phyloP scores from a whole-genome alignment of 2,329 filamentous ascomycete species.

The Alternaria burnsii region DNA sequence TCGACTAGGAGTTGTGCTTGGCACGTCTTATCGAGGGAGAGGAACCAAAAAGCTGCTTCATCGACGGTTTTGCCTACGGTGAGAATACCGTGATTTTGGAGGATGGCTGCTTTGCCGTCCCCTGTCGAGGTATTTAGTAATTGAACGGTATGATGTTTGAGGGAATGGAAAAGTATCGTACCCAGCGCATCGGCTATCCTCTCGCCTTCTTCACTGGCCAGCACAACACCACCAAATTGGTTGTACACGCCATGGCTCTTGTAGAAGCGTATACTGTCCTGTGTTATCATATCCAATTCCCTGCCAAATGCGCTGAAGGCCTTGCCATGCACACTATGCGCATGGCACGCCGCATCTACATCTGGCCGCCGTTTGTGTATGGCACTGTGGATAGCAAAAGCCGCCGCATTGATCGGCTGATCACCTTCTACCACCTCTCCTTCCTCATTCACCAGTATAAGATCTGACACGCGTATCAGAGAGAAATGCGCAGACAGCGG shows the following conservation, averaged over 20 bases:
- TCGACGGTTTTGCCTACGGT: slow-evolving; percentile 53
- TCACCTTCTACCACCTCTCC: slow-evolving; percentile 53
- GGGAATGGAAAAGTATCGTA: background rate
- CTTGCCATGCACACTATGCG: slow-evolving; percentile 58
- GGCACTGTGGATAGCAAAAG: slow-evolving; percentile 58
- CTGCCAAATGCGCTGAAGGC: slow-evolving; percentile 58
- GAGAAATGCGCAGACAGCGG: slow-evolving; percentile 57
- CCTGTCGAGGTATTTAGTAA: slow-evolving; percentile 15
- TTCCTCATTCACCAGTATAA: slow-evolving; percentile 56
- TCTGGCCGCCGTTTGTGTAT: slow-evolving; percentile 50
- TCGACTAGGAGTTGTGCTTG: slow-evolving; percentile 57
- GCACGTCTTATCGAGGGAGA: slow-evolving; percentile 57
- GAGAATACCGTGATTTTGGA: slow-evolving; percentile 53
- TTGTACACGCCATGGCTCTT: slow-evolving; percentile 53
- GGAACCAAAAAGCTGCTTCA: slow-evolving; percentile 58
- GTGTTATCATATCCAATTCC: slow-evolving; percentile 59
- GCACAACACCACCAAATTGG: slow-evolving; percentile 54
- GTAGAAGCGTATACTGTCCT: slow-evolving; percentile 57
- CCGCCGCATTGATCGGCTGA: slow-evolving; percentile 57
- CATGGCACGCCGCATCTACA: slow-evolving; percentile 55
- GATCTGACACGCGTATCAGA: slow-evolving; percentile 52
- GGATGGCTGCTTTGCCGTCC: slow-evolving; percentile 48
- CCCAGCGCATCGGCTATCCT: slow-evolving; percentile 53
- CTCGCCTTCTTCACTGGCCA: slow-evolving; percentile 55
- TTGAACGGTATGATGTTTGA: background rate